phyloP scores from a whole-genome alignment of 2,329 filamentous ascomycete species.

The Fusarium sp. region DNA sequence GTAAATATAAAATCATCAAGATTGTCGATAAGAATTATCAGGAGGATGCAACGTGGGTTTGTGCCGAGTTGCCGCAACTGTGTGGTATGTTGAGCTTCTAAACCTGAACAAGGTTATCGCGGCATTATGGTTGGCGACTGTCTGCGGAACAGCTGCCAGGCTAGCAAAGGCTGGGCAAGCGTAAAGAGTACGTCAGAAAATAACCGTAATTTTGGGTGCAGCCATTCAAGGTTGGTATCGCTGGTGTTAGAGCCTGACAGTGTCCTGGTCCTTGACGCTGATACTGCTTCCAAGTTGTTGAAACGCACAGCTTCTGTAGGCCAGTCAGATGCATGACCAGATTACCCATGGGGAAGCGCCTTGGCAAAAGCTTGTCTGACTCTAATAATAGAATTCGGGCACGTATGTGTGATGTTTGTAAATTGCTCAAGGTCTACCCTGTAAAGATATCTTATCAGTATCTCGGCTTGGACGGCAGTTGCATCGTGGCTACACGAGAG shows the following conservation, averaged over 20 bases:
- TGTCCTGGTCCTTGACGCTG: no score
- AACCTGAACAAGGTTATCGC: neutral
- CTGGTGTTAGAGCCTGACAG: no score
- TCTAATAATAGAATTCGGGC: neutral
- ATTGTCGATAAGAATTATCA: neutral
- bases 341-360: neutral
- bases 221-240: no score
- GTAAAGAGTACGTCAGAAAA: no score
- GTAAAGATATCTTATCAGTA: neutral
- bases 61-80: neutral
- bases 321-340: no score
- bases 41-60: neutral
- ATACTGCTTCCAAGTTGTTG: no score
- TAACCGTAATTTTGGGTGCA: no score
- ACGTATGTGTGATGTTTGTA: neutral
- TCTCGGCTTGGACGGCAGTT: neutral
- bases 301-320: no score
- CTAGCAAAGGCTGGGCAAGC: no score
- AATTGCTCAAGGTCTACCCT: neutral
- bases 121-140: neutral
- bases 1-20: neutral
- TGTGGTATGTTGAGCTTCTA: neutral
- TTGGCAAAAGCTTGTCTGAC: neutral
- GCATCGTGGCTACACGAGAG: neutral
- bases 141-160: no score